Base-by-base conservation (phyloP, 345 rosid species). In the Populus pruinosa region DNA sequence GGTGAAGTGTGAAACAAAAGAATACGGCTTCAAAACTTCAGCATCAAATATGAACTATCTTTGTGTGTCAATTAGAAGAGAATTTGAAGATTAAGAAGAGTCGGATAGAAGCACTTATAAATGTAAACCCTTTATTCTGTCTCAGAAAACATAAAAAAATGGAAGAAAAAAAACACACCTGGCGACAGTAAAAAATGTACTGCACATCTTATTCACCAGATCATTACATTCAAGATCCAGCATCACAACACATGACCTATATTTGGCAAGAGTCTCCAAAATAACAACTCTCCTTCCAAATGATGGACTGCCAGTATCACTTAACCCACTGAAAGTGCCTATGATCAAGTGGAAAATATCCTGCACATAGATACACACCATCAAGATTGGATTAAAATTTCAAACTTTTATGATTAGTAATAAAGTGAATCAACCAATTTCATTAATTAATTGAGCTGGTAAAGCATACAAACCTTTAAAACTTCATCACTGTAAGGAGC, bases 161-260 rank as follows among this genome's bases (percentile, higher is more conserved):
- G 14, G 44, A 55, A 49, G 44, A 61, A 16, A 73, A 76, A 73
- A 73, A 89, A 83, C 93, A 75, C 67, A 96, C 99, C 99, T 92
- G 81, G 93, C 93, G 82, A 96, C 95, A 80, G 91, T 63, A 70
- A 96, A 90, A 82, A 93, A 93, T 70, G 97, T 93, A 73, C 85
- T 87, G 92, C 89, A 96, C 92, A 96, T 93, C 87, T 92, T 87
- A 81, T 91, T 88, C 82, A 96, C 92, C 74, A 93, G 87, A 86
- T 93, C 93, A 78, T 93, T 91, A 77, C 98, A 93, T 89, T 92
- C 99, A 74, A 96, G 97, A 90, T 93, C 99, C 91, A 96, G 81
- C 97, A 96, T 93, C 81, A 93, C 97, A 75, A 93, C 91, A 80
- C 98, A 96, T 67, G 98, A 96, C 90, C 96, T 89, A 85, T 89